phyloP scores from a whole-genome alignment of 768 basidiomycete genomes.

The Ramaria sp. region DNA sequence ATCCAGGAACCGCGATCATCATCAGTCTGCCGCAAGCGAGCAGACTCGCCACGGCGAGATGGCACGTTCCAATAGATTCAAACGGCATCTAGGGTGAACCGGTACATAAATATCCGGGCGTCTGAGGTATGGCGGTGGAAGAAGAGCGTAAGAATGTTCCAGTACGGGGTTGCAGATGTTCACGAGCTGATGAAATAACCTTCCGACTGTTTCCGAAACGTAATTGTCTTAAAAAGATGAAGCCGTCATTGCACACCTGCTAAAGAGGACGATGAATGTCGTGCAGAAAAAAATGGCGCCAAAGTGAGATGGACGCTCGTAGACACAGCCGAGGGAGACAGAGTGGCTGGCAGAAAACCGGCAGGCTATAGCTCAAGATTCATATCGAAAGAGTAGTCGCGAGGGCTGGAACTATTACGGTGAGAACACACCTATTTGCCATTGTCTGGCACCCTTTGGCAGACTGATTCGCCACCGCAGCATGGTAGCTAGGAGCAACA shows the following conservation, averaged over 20 bases:
- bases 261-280: not conserved
- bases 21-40: no score
- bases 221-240: no score
- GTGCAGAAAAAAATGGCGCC: not conserved
- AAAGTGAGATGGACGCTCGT: not conserved
- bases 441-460: not conserved
- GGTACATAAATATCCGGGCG: not conserved
- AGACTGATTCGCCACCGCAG: not conserved
- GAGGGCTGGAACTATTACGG: not conserved
- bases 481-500: not conserved
- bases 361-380: not conserved
- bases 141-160: not conserved
- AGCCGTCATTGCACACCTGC: no score
- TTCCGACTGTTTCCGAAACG: not conserved
- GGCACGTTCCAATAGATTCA: no score
- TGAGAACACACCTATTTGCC: not conserved
- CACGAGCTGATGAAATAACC: not conserved
- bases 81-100: not conserved
- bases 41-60: no score
- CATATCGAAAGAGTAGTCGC: not conserved
- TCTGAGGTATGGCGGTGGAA: not conserved
- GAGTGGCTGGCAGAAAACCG: not conserved
- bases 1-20: no score
- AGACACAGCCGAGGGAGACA: not conserved
- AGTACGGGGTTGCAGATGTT: not conserved